Conservation (phyloP, 805 yeast species). For the Naumovozyma castellii region DNA sequence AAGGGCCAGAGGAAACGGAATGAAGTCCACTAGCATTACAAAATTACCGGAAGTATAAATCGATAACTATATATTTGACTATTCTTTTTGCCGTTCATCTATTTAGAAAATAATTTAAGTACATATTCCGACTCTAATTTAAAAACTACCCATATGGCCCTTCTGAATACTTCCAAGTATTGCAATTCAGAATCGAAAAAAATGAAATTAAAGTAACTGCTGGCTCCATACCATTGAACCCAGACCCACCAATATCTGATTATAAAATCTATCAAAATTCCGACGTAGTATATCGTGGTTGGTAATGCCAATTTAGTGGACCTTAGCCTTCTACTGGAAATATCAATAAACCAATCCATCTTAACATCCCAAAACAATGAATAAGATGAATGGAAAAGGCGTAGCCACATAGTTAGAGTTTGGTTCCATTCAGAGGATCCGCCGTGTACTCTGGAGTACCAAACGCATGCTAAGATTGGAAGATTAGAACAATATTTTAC, state of each 20-base stretch:
- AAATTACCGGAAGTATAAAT: too few relatives aligned
- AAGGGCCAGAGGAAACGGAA: too few relatives aligned
- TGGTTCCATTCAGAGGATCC: slow-evolving; percentile 1
- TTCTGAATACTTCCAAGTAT: slow-evolving; percentile 63
- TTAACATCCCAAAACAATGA: slow-evolving; percentile 83
- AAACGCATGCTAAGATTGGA: slow-evolving; percentile 40
- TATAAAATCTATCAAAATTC: slow-evolving; percentile 50
- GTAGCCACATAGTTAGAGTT: slow-evolving; percentile 30
- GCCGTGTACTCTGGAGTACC: slow-evolving; percentile 16
- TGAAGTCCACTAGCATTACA: too few relatives aligned
- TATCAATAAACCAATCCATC: slow-evolving; percentile 72
- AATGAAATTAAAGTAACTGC: slow-evolving; percentile 44
- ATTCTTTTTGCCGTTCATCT: too few relatives aligned
- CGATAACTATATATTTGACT: too few relatives aligned
- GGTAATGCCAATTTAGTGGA: slow-evolving; percentile 11
- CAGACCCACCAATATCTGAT: slow-evolving; percentile 73
- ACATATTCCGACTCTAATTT: slow-evolving; percentile 71
- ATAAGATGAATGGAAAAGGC: slow-evolving; percentile 54
- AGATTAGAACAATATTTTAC: slow-evolving; percentile 62
- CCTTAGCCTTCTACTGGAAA: slow-evolving; percentile 31
- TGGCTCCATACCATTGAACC: slow-evolving; percentile 30
- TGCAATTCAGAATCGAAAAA: slow-evolving; percentile 50
- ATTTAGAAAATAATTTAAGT: slow-evolving; percentile 1
- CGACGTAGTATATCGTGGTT: slow-evolving; percentile 40
- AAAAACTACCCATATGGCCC: slow-evolving; percentile 85